phyloP scores from a whole-genome alignment of 129 eudicot species.

The Pseudognaphalium luteoalbum region DNA sequence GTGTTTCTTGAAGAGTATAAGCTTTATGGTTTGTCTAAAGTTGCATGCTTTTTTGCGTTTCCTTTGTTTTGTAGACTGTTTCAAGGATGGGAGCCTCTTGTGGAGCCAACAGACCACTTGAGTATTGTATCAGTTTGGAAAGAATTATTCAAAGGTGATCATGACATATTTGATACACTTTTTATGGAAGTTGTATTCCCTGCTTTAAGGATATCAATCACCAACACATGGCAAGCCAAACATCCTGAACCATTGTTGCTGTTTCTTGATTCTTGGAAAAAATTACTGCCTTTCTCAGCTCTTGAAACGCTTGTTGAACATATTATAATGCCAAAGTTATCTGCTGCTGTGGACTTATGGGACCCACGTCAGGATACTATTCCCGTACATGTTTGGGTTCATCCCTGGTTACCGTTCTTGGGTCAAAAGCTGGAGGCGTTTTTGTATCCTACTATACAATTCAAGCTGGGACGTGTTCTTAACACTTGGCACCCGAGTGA shows the following conservation, averaged over 20 bases:
- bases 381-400: constrained; percentile 74
- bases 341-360: constrained; percentile 68
- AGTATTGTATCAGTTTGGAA: constrained; percentile 46
- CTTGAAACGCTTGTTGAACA: constrained; percentile 57
- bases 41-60: no score
- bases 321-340: constrained; percentile 57
- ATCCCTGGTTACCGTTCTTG: constrained; percentile 70
- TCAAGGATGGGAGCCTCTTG: constrained; percentile 70
- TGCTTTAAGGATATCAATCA: constrained; percentile 57
- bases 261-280: constrained; percentile 64
- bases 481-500: constrained; percentile 68
- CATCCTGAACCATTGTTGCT: constrained; percentile 68
- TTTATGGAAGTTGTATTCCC: constrained; percentile 70
- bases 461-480: constrained; percentile 49
- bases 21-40: no score
- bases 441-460: constrained; percentile 44
- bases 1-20: no score
- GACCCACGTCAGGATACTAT: constrained; percentile 71
- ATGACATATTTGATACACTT: constrained; percentile 41
- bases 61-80: constrained; percentile 53
- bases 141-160: constrained; percentile 22
- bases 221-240: constrained; percentile 71
- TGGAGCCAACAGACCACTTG: constrained; percentile 43
- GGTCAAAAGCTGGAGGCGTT: constrained; percentile 44
- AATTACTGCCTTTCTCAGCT: constrained; percentile 50